Base-by-base conservation (phyloP, 2,329 filamentous ascomycete species). In the Aquanectria penicillioides region DNA sequence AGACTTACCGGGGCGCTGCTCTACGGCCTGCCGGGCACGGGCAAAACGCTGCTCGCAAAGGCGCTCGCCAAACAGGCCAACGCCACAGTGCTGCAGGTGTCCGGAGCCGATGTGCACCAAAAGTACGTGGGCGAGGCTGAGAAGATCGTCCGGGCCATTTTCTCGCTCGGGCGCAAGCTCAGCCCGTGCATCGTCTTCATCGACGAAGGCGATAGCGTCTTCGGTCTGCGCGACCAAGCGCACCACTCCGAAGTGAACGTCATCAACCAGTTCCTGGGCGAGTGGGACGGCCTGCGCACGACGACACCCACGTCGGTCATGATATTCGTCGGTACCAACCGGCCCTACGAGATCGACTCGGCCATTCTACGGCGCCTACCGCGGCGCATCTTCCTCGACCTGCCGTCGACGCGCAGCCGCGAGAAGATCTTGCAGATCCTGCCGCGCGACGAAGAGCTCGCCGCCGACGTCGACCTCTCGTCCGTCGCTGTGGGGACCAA, bases 101-200 rank as follows among this genome's bases (percentile, higher is more conserved):
- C 11, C 25, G 9, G 20, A 15, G 37, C 37, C 20, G 5, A 2
- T 2, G 20, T 40, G 3, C 22, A 40, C 3, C 3, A 23, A 4
- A 26, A 26, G 10, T 46, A 15, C 8, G 23, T 55, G 4, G 51
- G 41, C 6, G 51, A 47, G 41, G 12, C n/a, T 20, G 41, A 47
- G 12, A 55, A 55, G 26, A 15, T 23, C 10, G 22, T 55, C 9
- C 15, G 23, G 11, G 41, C 31, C 22, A 46, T 49, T 26, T 57
- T 53, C 25, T n/a, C 38, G 8, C 20, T 46, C 2, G 50, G 37
- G 9, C 26, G n/a, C 10, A 53, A 46, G 40, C 28, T 46, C 17
- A 11, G 36, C n/a, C 38, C 38, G 17, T 53, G 50, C 22, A 28
- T 53, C n/a, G 25, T 53, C 11, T 53, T 53, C 15, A 53, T 53